phyloP scores from a whole-genome alignment of 805 yeast genomes.

The Teunomyces atbi region DNA sequence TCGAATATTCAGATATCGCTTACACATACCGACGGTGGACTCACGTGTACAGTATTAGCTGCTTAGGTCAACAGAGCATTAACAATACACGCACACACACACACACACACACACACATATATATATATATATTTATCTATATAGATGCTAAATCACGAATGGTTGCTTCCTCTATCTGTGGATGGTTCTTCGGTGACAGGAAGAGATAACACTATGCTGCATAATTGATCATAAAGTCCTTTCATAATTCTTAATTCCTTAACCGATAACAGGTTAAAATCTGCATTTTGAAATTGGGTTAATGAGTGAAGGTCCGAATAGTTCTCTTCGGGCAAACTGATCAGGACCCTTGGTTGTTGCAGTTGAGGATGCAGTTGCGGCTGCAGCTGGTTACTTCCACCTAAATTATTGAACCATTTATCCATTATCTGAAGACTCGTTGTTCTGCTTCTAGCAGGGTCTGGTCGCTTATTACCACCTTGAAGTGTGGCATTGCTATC shows the following conservation, averaged over 20 bases:
- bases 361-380: slow-evolving; percentile 3
- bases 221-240: slow-evolving; percentile 37
- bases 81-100: too few relatives aligned
- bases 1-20: too few relatives aligned
- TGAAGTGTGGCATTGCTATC: slow-evolving; percentile 9
- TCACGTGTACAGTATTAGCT: too few relatives aligned
- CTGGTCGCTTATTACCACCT: slow-evolving; percentile 19
- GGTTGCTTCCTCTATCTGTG: not conserved
- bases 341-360: slow-evolving; percentile 6
- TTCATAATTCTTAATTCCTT: slow-evolving; percentile 35
- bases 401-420: slow-evolving; percentile 40
- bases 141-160: not conserved
- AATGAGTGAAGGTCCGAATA: slow-evolving; percentile 19
- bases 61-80: too few relatives aligned
- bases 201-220: slow-evolving; percentile 13
- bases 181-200: not conserved
- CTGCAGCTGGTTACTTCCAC: slow-evolving; percentile 8
- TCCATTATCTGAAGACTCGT: slow-evolving; percentile 44
- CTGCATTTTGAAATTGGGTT: slow-evolving; percentile 31
- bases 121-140: not conserved
- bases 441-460: slow-evolving; percentile 29
- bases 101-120: too few relatives aligned
- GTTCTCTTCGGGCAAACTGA: slow-evolving; percentile 7
- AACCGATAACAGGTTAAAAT: slow-evolving; percentile 36
- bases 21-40: too few relatives aligned